Base-by-base conservation (phyloP, 176 grass and related monocot species). In the Ampelocalamus luodianensis region DNA sequence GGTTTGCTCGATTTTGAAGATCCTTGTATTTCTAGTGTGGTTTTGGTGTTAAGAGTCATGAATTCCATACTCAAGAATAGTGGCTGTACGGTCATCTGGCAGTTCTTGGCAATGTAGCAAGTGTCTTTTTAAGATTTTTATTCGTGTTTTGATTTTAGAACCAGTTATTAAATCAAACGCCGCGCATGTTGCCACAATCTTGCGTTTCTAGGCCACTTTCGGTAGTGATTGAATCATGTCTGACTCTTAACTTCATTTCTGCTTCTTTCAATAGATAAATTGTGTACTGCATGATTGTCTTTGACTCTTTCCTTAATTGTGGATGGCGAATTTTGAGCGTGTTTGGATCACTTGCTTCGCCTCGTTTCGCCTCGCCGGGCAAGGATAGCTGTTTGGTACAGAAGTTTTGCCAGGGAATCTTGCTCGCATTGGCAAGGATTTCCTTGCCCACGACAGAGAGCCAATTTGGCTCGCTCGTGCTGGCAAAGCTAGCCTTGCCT, bases 251-350 rank as follows among this genome's bases (percentile, higher is more conserved):
- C 49, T 46, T 46, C 39, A 58, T 70, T 13, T 85, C 68, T 70
- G 26, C 53, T 76, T 82, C 61, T 68, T 87, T 81, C 50, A 76
- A 59, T 76, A 48, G 37, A 76, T 85, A 63, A 76, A 66, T 69
- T 27, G 36, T 85, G 23, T 46, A 45, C 29, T 65, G 39, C 59
- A 36, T 81, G 26, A 53, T 26, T 75, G 49, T 63, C 65, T 22
- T 68, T 68, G 54, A 58, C 34, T 58, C 61, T 68, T 81, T 87
- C 61, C 36, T 87, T 81, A 53, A 74, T 79, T 68, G 51, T 45
- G 12, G 38, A 27, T 27, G n/a, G 45, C 3, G 1, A 50, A 26
- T 76, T 66, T 40, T 65, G 5, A 65, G 16, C 27, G 13, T 65
- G 13, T 29, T 65, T 65, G 27, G 26, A 40, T 40, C 39, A 7